Base-by-base conservation (phyloP, 305 asterid species). In the Rubia balearica region DNA sequence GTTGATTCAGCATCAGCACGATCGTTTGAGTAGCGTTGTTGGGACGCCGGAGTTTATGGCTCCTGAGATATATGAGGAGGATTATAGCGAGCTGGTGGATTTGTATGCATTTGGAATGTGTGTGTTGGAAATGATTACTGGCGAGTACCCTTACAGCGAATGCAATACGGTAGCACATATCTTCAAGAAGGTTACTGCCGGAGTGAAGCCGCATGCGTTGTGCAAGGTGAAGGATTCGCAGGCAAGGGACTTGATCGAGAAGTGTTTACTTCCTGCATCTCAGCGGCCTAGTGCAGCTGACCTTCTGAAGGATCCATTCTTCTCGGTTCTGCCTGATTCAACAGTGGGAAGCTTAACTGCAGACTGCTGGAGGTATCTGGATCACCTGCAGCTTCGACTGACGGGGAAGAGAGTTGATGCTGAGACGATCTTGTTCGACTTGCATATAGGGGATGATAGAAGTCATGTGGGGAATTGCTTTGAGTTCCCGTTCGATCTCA, bases 41-140 rank as follows among this genome's bases (percentile, higher is more conserved):
- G 73, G 73, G 14, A 69, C 73, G 3, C 73, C 73, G 14, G 75
- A 72, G 33, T 72, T 72, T 45, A 72, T 72, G 75, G 75, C 75
- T 48, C 71, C 75, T 3, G 75, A 72, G 70, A 7, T 62, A 11
- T 72, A 72, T 10, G 65, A 33, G 22, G 75, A 63, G n/a, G 63
- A 72, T 16, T 64, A 72, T 14, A 7, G 49, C 1, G 71, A 72
- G 57, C 53, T 65, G 16, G 70, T 72, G 6, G 75, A 72, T 41
- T 16, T 72, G 12, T 72, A 72, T 63, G 61, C 75, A 5, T 64
- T 72, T 21, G 75, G 75, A 56, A 51, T 72, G 71, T 72, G 75
- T 63, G 16, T 72, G 67, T 65, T 72, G 61, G 75, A 72, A 14
- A n/a, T 72, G 71, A 51, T 64, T 4, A 72, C 70, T 2, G 16